Conservation (phyloP, 164 flowering plant species). For the Santalum album region DNA sequence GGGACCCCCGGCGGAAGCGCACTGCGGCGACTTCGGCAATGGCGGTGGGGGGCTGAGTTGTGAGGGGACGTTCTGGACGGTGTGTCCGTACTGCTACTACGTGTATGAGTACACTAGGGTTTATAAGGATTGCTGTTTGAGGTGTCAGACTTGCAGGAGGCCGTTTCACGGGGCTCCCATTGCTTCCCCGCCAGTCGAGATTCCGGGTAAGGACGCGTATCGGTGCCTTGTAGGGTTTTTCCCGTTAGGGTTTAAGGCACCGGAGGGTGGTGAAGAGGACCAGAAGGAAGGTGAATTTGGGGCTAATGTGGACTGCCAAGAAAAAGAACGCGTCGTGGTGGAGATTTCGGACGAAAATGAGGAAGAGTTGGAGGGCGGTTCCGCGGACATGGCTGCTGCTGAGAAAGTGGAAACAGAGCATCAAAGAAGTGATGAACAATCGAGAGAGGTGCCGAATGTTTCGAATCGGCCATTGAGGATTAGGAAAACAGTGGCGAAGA, state of each 20-base stretch:
- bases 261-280: not conserved
- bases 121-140: slow-evolving; percentile 35
- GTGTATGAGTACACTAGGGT: slow-evolving; percentile 33
- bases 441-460: no score
- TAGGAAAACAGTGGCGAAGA: no score
- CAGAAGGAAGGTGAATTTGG: not conserved
- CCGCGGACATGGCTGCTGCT: no score
- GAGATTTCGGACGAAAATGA: not conserved
- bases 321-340: not conserved
- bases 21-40: no score
- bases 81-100: slow-evolving; percentile 48
- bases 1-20: slow-evolving; percentile 15
- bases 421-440: no score
- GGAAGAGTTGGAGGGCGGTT: not conserved
- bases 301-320: not conserved
- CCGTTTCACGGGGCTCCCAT: slow-evolving; percentile 33
- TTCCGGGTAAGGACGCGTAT: slow-evolving; percentile 11
- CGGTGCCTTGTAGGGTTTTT: not conserved
- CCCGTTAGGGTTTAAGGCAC: not conserved
- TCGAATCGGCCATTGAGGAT: no score
- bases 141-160: slow-evolving; percentile 44
- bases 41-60: not conserved
- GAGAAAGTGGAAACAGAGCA: no score
- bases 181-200: slow-evolving; percentile 1
- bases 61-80: slow-evolving; percentile 38